Evolutionary conservation across 805 yeast genomes (phyloP).

Genomic region (Candida taoyuanica): DNA sequence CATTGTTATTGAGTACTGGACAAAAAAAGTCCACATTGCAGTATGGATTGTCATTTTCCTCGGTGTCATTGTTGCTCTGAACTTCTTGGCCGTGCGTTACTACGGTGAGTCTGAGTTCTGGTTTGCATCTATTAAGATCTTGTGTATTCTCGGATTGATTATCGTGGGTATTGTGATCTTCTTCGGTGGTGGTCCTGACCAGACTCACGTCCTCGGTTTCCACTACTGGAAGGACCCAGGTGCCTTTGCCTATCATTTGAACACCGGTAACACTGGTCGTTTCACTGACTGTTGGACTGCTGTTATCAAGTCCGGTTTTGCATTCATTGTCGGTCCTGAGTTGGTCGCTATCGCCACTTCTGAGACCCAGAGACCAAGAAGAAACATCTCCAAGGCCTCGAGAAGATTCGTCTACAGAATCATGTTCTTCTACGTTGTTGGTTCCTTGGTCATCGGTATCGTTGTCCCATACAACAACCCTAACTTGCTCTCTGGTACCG

Average conservation of each 20-base stretch:
- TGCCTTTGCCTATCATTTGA: slow-evolving; percentile 45
- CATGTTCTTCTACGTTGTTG: slow-evolving; percentile 55
- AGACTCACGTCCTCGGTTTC: slow-evolving; percentile 54
- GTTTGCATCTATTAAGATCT: slow-evolving; percentile 54
- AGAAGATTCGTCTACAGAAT: slow-evolving; percentile 50
- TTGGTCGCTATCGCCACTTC: slow-evolving; percentile 52
- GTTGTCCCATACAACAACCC: slow-evolving; percentile 60
- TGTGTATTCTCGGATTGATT: slow-evolving; percentile 60
- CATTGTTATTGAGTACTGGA: slow-evolving; percentile 48
- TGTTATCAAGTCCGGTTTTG: slow-evolving; percentile 59
- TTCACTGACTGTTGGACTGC: slow-evolving; percentile 63
- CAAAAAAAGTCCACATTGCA: slow-evolving; percentile 52
- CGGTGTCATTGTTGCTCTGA: slow-evolving; percentile 39
- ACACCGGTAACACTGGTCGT: slow-evolving; percentile 52
- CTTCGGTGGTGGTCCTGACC: slow-evolving; percentile 61
- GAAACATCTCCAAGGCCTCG: slow-evolving; percentile 58
- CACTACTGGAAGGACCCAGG: slow-evolving; percentile 63
- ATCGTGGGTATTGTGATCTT: slow-evolving; percentile 52
- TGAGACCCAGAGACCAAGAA: slow-evolving; percentile 57
- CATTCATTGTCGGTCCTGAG: slow-evolving; percentile 62
- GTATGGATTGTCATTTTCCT: slow-evolving; percentile 59
- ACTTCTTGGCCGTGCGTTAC: slow-evolving; percentile 52
- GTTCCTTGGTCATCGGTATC: slow-evolving; percentile 65
- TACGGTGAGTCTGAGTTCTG: slow-evolving; percentile 64
- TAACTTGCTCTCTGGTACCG: slow-evolving; percentile 41